Base-by-base conservation (phyloP, 305 asterid genomes). In the Stenogyne calaminthoides region DNA sequence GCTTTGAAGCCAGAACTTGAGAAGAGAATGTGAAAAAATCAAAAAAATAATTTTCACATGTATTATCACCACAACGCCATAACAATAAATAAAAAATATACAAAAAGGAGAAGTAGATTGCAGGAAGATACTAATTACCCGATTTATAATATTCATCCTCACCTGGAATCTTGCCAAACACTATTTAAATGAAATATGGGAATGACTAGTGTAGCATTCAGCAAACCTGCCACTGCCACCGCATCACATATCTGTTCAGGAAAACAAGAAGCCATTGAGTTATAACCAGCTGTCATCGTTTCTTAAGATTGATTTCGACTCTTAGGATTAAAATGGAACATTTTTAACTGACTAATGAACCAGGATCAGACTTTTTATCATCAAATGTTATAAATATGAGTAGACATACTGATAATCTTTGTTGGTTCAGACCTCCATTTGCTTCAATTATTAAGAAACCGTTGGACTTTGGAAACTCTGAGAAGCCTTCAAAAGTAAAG, bases 141-240 rank as follows among this genome's bases (percentile, higher is more conserved):
- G 2, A 61, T 60, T 54, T 20, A 69, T 46, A 15, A 36, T 49
- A 62, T 44, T 74, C 71, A 69, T 54, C 56, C 70, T 79, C 80
- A 94, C 99, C 99, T 95, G 72, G 98, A 92, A 83, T 95, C 99
- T 75, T 85, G 85, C 99, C 99, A 95, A 67, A 95, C 99, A 58
- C 99, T 95, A 72, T 92, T 95, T 64, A 95, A 80, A 84, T 95
- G 99, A 84, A 95, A 95, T 71, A 95, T 95, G 65, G 99, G 99
- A 79, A 95, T 89, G 74, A 95, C 94, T 73, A 95, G 99, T 59
- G 99, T 92, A 62, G 99, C 98, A 84, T 95, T 92, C 81, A 95
- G 91, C 85, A 95, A 79, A 66, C 99, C 96, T 0, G 99, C 99
- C 66, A 95, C 98, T 9, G 99, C 98, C 60, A 90, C 99, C 46